Conservation (phyloP, 2,329 filamentous ascomycete genomes). For the Plenodomus biglobosus region DNA sequence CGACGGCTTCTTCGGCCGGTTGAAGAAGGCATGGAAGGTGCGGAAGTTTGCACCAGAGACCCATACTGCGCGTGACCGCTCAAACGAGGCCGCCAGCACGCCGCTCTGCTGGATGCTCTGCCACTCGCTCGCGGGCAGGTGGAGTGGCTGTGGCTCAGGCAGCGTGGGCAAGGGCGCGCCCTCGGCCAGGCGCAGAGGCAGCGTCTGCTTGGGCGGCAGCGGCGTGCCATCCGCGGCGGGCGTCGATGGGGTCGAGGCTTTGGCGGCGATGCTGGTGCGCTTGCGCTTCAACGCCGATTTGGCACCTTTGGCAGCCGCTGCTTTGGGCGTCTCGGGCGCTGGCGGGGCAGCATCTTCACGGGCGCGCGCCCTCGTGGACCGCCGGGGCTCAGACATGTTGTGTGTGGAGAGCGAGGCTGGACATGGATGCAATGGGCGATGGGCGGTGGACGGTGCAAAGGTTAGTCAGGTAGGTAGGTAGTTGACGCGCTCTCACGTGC, state of each 20-base stretch:
- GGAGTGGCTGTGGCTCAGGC: conserved; percentile 64
- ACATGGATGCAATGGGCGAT: not conserved
- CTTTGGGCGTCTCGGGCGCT: conserved; percentile 28
- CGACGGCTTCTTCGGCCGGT: conserved; percentile 43
- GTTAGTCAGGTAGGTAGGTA: not conserved
- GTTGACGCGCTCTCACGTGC: not conserved
- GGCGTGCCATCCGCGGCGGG: conserved; percentile 19
- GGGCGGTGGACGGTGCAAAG: not conserved
- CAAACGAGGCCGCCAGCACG: conserved; percentile 71
- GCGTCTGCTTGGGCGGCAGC: conserved; percentile 18
- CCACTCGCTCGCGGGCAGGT: conserved; percentile 66
- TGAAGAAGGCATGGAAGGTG: conserved; percentile 42
- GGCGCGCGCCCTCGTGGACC: conserved; percentile 41
- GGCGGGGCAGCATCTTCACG: conserved; percentile 36
- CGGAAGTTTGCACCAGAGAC: conserved; percentile 43
- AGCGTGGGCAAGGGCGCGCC: conserved; percentile 72
- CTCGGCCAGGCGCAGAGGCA: conserved; percentile 65
- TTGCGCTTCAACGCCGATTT: conserved; percentile 40
- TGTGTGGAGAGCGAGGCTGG: not conserved
- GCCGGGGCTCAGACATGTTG: conserved; percentile 41
- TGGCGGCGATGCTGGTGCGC: conserved; percentile 24
- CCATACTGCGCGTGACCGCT: conserved; percentile 65
- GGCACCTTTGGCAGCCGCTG: conserved; percentile 24
- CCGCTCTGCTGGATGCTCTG: conserved; percentile 76
- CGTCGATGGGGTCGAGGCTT: conserved; percentile 31